Evolutionary conservation across 2,329 filamentous ascomycete genomes (phyloP).

Genomic region (Ophiosphaerella narmari): DNA sequence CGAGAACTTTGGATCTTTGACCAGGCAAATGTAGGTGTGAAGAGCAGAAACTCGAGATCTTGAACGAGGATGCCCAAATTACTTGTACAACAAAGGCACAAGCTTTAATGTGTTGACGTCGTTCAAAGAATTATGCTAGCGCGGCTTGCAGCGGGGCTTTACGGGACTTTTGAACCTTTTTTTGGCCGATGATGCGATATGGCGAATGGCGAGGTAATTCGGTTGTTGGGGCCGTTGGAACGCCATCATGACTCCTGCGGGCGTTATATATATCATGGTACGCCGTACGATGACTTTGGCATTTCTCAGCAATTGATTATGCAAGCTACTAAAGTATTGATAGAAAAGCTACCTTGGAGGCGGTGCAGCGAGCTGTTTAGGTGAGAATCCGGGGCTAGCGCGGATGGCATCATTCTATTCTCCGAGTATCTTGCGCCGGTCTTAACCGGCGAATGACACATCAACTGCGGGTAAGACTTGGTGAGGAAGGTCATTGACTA

Average conservation of each 20-base stretch:
- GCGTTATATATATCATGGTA: conserved; percentile 12
- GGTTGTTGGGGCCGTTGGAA: not conserved
- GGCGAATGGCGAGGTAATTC: conserved; percentile 3
- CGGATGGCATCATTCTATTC: conserved; percentile 37
- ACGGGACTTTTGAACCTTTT: conserved; percentile 19
- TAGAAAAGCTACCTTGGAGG: conserved; percentile 13
- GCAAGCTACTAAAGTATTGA: conserved; percentile 8
- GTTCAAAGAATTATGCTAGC: conserved; percentile 17
- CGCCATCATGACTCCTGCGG: conserved; percentile 6
- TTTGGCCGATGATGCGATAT: conserved; percentile 30
- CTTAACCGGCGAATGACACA: conserved; percentile 28
- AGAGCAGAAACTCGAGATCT: not conserved
- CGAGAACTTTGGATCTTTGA: conserved; percentile 2
- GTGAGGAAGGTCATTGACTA: conserved; percentile 12
- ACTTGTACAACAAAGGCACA: not conserved
- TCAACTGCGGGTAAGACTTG: conserved; percentile 6
- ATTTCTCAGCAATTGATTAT: conserved; percentile 35
- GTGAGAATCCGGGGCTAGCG: conserved; percentile 30
- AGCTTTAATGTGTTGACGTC: conserved; percentile 8
- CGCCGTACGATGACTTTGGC: conserved; percentile 6
- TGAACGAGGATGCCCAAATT: not conserved
- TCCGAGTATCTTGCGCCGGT: conserved; percentile 39
- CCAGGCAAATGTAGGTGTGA: not conserved
- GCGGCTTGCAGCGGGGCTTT: conserved; percentile 16
- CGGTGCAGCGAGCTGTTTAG: conserved; percentile 22